Conservation (phyloP, 225 moss, liverwort and hornwort species). For the Polytrichum commune region DNA sequence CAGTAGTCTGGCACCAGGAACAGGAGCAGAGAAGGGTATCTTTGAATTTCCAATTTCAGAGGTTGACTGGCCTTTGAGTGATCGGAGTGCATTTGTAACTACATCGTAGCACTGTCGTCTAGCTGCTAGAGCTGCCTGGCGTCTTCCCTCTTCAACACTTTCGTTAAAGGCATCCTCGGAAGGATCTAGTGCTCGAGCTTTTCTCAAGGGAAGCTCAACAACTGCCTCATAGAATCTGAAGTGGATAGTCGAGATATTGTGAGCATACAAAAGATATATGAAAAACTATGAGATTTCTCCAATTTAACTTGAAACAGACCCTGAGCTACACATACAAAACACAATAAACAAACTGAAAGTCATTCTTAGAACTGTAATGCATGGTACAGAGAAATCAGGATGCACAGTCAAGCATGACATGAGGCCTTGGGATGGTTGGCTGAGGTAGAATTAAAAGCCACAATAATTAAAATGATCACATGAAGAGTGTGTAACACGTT, state of each 20-base stretch:
- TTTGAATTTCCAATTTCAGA: slow-evolving; percentile 46
- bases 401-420: no score
- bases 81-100: slow-evolving; percentile 87
- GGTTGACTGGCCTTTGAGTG: slow-evolving; percentile 66
- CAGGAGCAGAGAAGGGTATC: slow-evolving; percentile 50
- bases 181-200: slow-evolving; percentile 95
- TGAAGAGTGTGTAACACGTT: no score
- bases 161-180: slow-evolving; percentile 92
- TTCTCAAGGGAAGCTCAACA: slow-evolving; percentile 89
- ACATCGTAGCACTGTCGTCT: slow-evolving; percentile 94
- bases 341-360: no score
- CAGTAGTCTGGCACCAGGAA: slow-evolving; percentile 54
- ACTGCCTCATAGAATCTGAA: slow-evolving; percentile 97
- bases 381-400: no score
- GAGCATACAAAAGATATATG: neutral
- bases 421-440: no score
- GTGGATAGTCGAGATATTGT: neutral
- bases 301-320: no score
- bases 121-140: slow-evolving; percentile 68
- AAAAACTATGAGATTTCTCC: no score
- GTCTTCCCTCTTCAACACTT: slow-evolving; percentile 76
- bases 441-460: no score
- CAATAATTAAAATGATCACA: no score
- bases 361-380: no score
- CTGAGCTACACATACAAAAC: no score